phyloP scores from a whole-genome alignment of 805 yeast genomes.

The Candida ortonii region DNA sequence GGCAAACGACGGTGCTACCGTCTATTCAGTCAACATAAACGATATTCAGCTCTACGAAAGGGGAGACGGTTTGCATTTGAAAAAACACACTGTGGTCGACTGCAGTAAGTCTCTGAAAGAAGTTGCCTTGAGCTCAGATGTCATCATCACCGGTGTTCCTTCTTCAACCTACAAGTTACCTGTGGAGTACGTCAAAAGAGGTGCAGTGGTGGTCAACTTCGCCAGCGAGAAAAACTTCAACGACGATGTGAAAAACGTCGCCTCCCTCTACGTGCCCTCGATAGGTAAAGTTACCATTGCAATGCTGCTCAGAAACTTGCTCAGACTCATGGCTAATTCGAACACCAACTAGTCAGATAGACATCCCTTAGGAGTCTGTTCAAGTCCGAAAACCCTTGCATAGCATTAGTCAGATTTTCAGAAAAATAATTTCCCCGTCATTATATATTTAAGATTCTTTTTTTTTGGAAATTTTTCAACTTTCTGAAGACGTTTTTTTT shows the following conservation, averaged over 20 bases:
- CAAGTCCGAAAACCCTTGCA: slow-evolving; percentile 1
- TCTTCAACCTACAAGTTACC: slow-evolving; percentile 82
- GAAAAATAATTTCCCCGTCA: no score
- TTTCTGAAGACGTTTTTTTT: no score
- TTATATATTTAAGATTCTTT: no score
- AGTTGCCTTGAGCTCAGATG: slow-evolving; percentile 76
- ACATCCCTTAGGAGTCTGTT: no score
- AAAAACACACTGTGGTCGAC: slow-evolving; percentile 78
- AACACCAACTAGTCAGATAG: no score
- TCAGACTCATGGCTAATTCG: slow-evolving; percentile 75
- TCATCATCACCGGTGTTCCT: slow-evolving; percentile 95
- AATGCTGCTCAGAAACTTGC: slow-evolving; percentile 85
- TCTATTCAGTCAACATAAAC: slow-evolving; percentile 85
- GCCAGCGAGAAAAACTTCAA: slow-evolving; percentile 85
- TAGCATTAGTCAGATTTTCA: no score
- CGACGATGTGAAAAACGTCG: slow-evolving; percentile 77
- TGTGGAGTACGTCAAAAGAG: slow-evolving; percentile 71
- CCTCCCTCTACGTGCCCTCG: slow-evolving; percentile 90
- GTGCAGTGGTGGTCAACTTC: slow-evolving; percentile 88
- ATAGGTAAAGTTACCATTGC: slow-evolving; percentile 96
- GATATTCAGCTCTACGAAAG: slow-evolving; percentile 89
- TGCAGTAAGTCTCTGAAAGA: slow-evolving; percentile 52
- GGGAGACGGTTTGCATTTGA: slow-evolving; percentile 82
- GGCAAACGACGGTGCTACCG: slow-evolving; percentile 97
- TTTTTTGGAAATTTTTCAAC: background rate